Base-by-base conservation (phyloP, 306 rosid species). In the Dryas drummondii region DNA sequence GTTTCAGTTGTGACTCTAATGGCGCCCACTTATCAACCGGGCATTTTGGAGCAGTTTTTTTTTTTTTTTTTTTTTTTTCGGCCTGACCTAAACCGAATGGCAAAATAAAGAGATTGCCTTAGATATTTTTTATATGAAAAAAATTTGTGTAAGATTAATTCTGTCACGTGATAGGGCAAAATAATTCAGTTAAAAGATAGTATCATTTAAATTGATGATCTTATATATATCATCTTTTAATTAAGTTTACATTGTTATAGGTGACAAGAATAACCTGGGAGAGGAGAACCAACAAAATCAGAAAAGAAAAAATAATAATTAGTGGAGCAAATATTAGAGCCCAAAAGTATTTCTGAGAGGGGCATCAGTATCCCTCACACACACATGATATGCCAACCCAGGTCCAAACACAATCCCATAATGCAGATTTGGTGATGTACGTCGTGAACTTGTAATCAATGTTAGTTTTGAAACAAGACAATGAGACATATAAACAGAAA, bases 341-440 rank as follows among this genome's bases (percentile, higher is more conserved):
- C 79, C 62, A 64, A 75, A 79, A 63, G 52, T 54, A 81, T 32
- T 65, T 70, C 68, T 75, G 52, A 11, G 44, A 49, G 82, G 22
- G 9, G 9, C 19, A 32, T 52, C 59, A 68, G 14, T 26, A 54
- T 45, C 2, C 1, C 37, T 32, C 37, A 32, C 37, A 32, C 48
- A 62, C 72, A 74, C 72, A 73, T 78, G 78, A 68, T 70, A 58
- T 71, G 82, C 77, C 77, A 37, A 37, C 54, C 0, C 40, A 63
- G 72, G 45, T 22, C 68, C 57, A 76, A 78, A 49, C 76, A 74
- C 42, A 69, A 79, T 65, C 84, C 55, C 77, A 83, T 71, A 73
- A 66, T 69, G 52, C 69, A 79, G 76, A 81, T 60, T 64, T 79
- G 74, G 32, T 70, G 41, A 32, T 32, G 3, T 32, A 32, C 37